Conservation (phyloP, 305 asterid genomes). For the Fraxinus dipetala region DNA sequence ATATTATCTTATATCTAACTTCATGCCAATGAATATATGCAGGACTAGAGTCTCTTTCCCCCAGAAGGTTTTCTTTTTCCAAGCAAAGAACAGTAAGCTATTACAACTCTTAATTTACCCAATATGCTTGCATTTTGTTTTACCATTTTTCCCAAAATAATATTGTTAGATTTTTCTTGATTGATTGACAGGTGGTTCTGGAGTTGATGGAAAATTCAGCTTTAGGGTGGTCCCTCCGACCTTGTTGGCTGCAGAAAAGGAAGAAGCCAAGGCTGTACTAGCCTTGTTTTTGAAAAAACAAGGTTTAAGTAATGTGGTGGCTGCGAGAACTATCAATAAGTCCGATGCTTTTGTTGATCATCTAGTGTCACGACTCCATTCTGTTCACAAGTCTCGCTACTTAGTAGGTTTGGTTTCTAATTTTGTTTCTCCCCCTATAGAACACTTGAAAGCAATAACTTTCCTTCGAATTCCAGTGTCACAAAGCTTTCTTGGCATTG, state of each 20-base stretch:
- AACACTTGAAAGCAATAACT: not conserved
- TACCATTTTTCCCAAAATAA: slow-evolving; percentile 19
- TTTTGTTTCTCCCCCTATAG: slow-evolving; percentile 15
- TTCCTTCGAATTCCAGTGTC: slow-evolving; percentile 3
- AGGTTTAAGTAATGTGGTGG: slow-evolving; percentile 68
- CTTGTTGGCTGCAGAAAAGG: slow-evolving; percentile 89
- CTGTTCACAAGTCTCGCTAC: slow-evolving; percentile 85
- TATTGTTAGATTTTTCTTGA: slow-evolving; percentile 27
- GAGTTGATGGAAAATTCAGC: slow-evolving; percentile 63
- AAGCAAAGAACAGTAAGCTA: slow-evolving; percentile 60
- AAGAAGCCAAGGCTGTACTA: slow-evolving; percentile 89
- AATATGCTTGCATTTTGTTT: slow-evolving; percentile 14
- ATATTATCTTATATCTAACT: not conserved
- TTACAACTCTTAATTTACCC: slow-evolving; percentile 15
- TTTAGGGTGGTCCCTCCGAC: slow-evolving; percentile 58
- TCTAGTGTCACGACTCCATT: slow-evolving; percentile 75
- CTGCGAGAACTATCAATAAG: slow-evolving; percentile 70
- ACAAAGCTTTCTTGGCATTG: slow-evolving; percentile 15
- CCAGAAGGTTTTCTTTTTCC: slow-evolving; percentile 49
- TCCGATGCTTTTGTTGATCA: slow-evolving; percentile 84
- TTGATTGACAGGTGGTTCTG: slow-evolving; percentile 53
- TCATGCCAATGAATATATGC: slow-evolving; percentile 17
- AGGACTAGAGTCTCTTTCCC: slow-evolving; percentile 44
- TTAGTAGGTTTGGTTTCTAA: slow-evolving; percentile 77
- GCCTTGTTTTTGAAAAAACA: slow-evolving; percentile 79